Evolutionary conservation across 345 rosid species (phyloP).

Genomic region (Clarkia xantiana): DNA sequence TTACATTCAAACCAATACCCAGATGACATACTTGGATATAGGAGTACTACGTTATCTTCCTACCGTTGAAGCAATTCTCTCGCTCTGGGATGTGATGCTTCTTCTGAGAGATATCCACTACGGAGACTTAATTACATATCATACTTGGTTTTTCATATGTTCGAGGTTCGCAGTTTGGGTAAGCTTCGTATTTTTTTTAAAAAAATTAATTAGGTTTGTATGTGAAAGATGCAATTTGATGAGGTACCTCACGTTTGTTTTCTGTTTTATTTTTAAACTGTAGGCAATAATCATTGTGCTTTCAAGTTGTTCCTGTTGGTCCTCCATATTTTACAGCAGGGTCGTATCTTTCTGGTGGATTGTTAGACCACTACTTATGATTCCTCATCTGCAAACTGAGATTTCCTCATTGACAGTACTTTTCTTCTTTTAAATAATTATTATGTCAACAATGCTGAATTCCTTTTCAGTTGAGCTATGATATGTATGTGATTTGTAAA

Average conservation of each 20-base stretch:
- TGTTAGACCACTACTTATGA: constrained; percentile 30
- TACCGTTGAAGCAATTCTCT: constrained; percentile 44
- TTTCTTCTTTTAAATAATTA: not conserved
- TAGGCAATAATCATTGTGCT: constrained; percentile 33
- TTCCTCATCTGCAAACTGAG: constrained; percentile 28
- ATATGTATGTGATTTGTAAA: not conserved
- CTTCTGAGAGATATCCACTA: constrained; percentile 24
- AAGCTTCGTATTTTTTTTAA: constrained; percentile 15
- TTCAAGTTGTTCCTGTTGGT: constrained; percentile 21
- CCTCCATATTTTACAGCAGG: constrained; percentile 22
- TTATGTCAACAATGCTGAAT: no score
- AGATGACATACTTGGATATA: constrained; percentile 39
- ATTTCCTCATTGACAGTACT: constrained; percentile 28
- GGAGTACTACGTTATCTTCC: constrained; percentile 33
- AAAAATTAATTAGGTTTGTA: not conserved
- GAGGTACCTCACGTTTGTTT: not conserved
- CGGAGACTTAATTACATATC: constrained; percentile 26
- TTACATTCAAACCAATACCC: constrained; percentile 6
- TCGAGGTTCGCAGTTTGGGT: constrained; percentile 58
- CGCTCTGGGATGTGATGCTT: constrained; percentile 38
- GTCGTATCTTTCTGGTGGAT: constrained; percentile 67
- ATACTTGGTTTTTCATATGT: constrained; percentile 37
- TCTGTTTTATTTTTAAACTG: constrained; percentile 11
- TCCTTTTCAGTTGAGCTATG: no score
- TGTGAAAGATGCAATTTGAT: not conserved